phyloP scores from a whole-genome alignment of 352 stramenopile genomes.

The Globisporangium canariense region DNA sequence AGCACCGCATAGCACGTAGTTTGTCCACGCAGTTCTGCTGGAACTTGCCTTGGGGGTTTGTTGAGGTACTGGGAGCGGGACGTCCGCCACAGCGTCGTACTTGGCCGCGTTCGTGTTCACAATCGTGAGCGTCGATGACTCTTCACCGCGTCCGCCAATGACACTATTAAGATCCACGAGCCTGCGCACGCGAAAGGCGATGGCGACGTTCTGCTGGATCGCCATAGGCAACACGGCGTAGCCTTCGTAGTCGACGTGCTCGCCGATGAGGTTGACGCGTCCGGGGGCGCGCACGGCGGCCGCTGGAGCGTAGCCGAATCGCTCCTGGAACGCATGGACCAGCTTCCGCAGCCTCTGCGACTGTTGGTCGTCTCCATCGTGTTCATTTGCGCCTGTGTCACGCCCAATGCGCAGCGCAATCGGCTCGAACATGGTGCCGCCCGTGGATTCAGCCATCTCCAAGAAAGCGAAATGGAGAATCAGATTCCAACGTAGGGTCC shows the following conservation, averaged over 20 bases:
- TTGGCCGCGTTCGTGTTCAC: conserved; percentile 17
- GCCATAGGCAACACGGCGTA: conserved; percentile 85
- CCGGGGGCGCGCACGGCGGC: conserved; percentile 60
- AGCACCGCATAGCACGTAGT: conserved; percentile 38
- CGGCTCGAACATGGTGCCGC: background rate
- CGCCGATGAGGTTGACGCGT: conserved; percentile 85
- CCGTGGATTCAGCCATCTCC: background rate
- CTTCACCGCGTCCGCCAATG: background rate
- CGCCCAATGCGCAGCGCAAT: background rate
- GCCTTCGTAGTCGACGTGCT: conserved; percentile 87
- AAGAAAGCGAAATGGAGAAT: background rate
- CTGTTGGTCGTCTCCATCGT: background rate
- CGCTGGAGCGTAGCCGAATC: conserved; percentile 25
- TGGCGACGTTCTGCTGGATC: conserved; percentile 51
- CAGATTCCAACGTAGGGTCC: background rate
- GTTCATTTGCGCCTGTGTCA: background rate
- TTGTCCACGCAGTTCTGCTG: conserved; percentile 24
- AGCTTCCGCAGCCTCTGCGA: conserved; percentile 1
- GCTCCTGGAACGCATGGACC: conserved; percentile 23
- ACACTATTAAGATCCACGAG: background rate
- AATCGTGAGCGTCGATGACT: conserved; percentile 14
- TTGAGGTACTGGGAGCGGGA: background rate
- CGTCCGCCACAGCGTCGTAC: conserved; percentile 12
- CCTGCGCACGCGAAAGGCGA: conserved; percentile 34
- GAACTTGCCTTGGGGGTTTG: background rate